Conservation (phyloP, 805 yeast species). For the Kuraishia floccosa region DNA sequence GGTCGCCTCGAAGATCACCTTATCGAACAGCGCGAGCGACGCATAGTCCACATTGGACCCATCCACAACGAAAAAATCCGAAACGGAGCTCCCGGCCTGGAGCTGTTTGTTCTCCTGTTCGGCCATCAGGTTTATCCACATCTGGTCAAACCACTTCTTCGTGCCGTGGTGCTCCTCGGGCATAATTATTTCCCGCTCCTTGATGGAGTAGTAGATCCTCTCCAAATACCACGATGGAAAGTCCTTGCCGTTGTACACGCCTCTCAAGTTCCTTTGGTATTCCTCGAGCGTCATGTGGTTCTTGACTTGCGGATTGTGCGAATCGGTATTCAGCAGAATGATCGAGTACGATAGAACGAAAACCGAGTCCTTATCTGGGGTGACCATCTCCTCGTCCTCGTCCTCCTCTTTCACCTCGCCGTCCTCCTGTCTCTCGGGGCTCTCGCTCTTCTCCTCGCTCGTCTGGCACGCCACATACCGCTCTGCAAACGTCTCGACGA, state of each 20-base stretch:
- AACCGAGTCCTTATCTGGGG: constrained; percentile 34
- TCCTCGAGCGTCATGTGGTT: constrained; percentile 83
- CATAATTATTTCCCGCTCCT: constrained; percentile 85
- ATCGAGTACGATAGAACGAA: constrained; percentile 85
- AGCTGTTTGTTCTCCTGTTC: constrained; percentile 23
- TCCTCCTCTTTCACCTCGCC: constrained; percentile 9
- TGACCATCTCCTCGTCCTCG: constrained; percentile 6
- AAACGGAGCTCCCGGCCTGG: not conserved
- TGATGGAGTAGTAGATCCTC: constrained; percentile 70
- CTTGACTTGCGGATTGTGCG: constrained; percentile 87
- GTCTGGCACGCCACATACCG: constrained; percentile 62
- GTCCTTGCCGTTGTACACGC: constrained; percentile 64
- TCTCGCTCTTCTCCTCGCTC: too few species aligned
- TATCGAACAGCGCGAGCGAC: constrained; percentile 48
- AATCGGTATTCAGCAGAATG: constrained; percentile 89
- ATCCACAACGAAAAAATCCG: not conserved
- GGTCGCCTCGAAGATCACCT: constrained; percentile 51
- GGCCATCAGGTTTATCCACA: constrained; percentile 62
- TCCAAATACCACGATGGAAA: constrained; percentile 81
- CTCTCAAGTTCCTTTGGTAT: constrained; percentile 69
- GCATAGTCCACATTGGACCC: constrained; percentile 4
- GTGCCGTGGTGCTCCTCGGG: constrained; percentile 96
- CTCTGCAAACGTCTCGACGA: constrained; percentile 77
- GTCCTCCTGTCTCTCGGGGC: constrained; percentile 1
- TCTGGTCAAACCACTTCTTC: constrained; percentile 84